Base-by-base conservation (phyloP, 1,139 yeast species). In the Hyphopichia khmerensis region DNA sequence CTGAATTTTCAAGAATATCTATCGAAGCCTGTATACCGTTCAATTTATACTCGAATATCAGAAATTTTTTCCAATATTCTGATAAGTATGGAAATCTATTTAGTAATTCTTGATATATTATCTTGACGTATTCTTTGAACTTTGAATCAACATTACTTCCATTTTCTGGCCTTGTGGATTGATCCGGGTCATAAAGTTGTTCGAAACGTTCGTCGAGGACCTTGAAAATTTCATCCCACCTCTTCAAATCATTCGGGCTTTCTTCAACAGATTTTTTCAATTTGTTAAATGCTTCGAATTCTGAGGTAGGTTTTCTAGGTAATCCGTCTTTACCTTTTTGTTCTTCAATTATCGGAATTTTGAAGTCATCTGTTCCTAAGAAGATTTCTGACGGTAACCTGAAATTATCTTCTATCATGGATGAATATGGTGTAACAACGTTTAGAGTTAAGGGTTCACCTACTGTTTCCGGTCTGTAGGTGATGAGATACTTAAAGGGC, bases 1-100 rank as follows among this genome's bases (percentile, higher is more conserved):
- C 72, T 0, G 85, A 70, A 23, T 63, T 57, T n/a, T 70, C 64
- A 35, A 84, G 57, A 0, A 77, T 63, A 1, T 60, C 57, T 3
- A 81, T 64, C 1, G 87, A 80, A 2, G 69, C 67, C 1, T 72
- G 67, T 1, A 74, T 56, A 0, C 89, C 90, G 47, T 71, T 70
- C 37, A 81, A 48, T 48, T 81, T 80, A 48, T 74, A 79, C 43
- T 72, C 79, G 3, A 82, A 55, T 0, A 81, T 68, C 47, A 75
- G 77, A 56, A 73, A 82, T 43, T 72, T 68, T 55, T 77, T 80
- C 91, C 93, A 85, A 50, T 77, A 75, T 4, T 70, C 74, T n/a
- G 72, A 67, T 34, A 80, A 62, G 45, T 77, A 70, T 0, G 91
- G 91, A 50, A 75, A 84, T 40, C 76, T 59, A 0, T 62, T 48